Evolutionary conservation across 2,329 filamentous ascomycete genomes (phyloP).

Genomic region (Claviceps humidiphila): DNA sequence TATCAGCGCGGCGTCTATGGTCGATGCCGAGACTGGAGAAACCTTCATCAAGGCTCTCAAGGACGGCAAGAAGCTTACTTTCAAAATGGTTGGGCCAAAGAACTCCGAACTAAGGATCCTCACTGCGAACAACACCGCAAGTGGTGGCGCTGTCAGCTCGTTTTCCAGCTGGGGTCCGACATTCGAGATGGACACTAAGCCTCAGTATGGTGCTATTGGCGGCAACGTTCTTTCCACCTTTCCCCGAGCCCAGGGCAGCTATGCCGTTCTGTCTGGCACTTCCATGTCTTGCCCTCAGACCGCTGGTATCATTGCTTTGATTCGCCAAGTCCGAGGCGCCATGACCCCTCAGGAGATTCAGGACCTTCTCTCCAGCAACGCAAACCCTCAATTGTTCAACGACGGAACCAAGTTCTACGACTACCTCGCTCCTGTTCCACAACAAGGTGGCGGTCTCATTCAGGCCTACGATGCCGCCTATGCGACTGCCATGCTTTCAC

Average conservation of each 20-base stretch:
- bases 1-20: slow-evolving; percentile 27
- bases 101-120: slow-evolving; percentile 10
- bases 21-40: slow-evolving; percentile 26
- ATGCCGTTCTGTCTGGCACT: slow-evolving; percentile 40
- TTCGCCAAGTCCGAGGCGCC: slow-evolving; percentile 37
- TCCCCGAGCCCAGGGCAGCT: slow-evolving; percentile 31
- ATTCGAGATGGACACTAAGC: slow-evolving; percentile 43
- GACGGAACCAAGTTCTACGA: slow-evolving; percentile 22
- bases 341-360: slow-evolving; percentile 36
- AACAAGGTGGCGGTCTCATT: slow-evolving; percentile 48
- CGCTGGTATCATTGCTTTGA: slow-evolving; percentile 40
- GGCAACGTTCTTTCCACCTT: slow-evolving; percentile 46
- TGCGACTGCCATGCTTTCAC: slow-evolving; percentile 37
- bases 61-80: slow-evolving; percentile 27
- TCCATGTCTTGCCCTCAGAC: slow-evolving; percentile 48
- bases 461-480: slow-evolving; percentile 47
- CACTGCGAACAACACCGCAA: slow-evolving; percentile 18
- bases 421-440: slow-evolving; percentile 39
- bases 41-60: slow-evolving; percentile 30
- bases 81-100: slow-evolving; percentile 27
- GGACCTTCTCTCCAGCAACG: slow-evolving; percentile 34
- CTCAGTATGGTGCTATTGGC: slow-evolving; percentile 41
- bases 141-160: slow-evolving; percentile 37
- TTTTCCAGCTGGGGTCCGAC: slow-evolving; percentile 49
- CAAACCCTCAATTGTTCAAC: slow-evolving; percentile 36